Percentiles rank a stretch among this genome's conserved stretches.
Conservation (phyloP, 2,329 filamentous ascomycete species). For the Phaeosphaeriaceae sp. region DNA sequence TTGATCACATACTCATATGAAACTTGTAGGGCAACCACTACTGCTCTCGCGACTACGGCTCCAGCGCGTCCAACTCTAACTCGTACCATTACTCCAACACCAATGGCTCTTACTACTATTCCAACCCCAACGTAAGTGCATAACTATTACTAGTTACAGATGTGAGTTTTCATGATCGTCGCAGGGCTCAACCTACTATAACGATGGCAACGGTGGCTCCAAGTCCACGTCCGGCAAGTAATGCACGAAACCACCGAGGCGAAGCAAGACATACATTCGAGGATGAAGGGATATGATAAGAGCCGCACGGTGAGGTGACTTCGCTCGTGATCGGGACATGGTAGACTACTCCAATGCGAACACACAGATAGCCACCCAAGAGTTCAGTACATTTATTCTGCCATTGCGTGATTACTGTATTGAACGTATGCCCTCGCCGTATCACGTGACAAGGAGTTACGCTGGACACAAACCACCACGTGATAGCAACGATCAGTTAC, state of each 20-base stretch:
- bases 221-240: not conserved
- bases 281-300: not conserved
- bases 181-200: not conserved
- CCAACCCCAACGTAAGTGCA: slow-evolving; percentile 41
- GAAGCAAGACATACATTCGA: not conserved
- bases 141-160: not conserved
- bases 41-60: slow-evolving; percentile 48
- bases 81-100: slow-evolving; percentile 52
- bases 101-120: slow-evolving; percentile 47
- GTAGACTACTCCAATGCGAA: no score
- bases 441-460: no score
- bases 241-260: not conserved
- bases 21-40: slow-evolving; percentile 49
- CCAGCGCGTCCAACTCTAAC: slow-evolving; percentile 43
- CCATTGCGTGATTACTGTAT: no score
- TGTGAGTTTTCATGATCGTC: not conserved
- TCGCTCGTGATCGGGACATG: no score
- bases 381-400: no score
- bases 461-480: no score
- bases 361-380: no score
- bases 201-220: not conserved
- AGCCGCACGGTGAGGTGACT: not conserved
- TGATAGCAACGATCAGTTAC: no score
- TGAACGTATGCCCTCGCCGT: no score
- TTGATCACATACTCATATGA: not conserved